Conservation (phyloP, 768 basidiomycete species). For the Agrocybe chaxingu region DNA sequence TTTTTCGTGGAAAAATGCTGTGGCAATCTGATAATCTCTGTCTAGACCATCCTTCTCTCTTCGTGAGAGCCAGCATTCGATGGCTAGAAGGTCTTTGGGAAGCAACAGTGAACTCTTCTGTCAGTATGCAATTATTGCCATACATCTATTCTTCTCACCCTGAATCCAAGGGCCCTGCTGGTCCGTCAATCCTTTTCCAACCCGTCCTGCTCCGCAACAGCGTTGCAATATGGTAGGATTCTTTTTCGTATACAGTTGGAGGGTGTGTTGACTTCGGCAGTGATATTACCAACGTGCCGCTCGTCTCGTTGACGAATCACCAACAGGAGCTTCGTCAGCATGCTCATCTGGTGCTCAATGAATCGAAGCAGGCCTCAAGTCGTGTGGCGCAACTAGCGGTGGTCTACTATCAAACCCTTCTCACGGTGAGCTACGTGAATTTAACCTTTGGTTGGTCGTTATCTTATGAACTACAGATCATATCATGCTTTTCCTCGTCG, state of each 20-base stretch:
- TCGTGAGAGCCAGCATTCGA: constrained; percentile 30
- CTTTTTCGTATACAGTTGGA: neutral
- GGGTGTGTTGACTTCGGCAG: constrained; percentile 24
- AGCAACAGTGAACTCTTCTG: constrained; percentile 14
- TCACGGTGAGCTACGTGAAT: constrained; percentile 31
- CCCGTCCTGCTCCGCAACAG: constrained; percentile 38
- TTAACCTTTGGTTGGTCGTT: neutral
- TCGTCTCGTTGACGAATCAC: constrained; percentile 38
- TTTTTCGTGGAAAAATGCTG: neutral
- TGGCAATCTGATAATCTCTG: neutral
- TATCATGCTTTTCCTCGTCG: constrained; percentile 40
- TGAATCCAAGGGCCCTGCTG: constrained; percentile 17
- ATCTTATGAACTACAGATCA: constrained; percentile 28
- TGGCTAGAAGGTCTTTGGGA: constrained; percentile 56
- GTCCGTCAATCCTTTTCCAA: constrained; percentile 41
- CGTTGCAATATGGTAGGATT: constrained; percentile 38
- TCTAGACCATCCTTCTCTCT: constrained; percentile 19
- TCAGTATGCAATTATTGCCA: constrained; percentile 12
- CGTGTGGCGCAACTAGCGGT: constrained; percentile 41
- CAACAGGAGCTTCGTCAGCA: constrained; percentile 34
- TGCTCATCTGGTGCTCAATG: constrained; percentile 32
- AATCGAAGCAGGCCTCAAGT: constrained; percentile 31
- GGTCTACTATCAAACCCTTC: constrained; percentile 37
- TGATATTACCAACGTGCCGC: constrained; percentile 34
- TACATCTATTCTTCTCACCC: neutral